Evolutionary conservation across 495 filamentous ascomycete genomes (phyloP).

Genomic region (Aspergillus haitiensis): DNA sequence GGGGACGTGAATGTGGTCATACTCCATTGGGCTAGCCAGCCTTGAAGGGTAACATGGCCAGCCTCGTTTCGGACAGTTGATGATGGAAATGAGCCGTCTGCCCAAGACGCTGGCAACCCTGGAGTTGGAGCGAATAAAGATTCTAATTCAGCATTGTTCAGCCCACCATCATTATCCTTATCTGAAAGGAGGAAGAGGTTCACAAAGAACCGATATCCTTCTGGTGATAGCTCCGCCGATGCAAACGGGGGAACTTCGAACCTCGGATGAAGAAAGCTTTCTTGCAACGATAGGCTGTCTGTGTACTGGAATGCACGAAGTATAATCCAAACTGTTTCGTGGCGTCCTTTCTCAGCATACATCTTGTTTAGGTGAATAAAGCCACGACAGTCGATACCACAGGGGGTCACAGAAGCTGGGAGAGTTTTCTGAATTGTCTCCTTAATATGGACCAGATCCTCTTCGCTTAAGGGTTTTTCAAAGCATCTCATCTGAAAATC

Average conservation of each 20-base stretch:
- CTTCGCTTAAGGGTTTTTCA: constrained; percentile 72
- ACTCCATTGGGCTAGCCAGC: constrained; percentile 98
- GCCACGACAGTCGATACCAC: constrained; percentile 75
- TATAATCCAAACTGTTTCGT: constrained; percentile 97
- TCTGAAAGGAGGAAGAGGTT: constrained; percentile 94
- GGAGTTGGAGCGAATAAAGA: constrained; percentile 93
- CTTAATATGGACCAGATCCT: constrained; percentile 88
- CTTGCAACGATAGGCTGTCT: constrained; percentile 85
- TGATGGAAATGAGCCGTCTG: constrained; percentile 88
- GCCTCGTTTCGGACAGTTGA: constrained; percentile 94
- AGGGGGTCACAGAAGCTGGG: constrained; percentile 61
- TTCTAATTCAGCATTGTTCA: constrained; percentile 79
- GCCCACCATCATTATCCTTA: constrained; percentile 93
- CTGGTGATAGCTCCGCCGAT: constrained; percentile 90
- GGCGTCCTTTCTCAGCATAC: constrained; percentile 95
- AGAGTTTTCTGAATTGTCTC: constrained; percentile 68
- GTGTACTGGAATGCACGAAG: constrained; percentile 95
- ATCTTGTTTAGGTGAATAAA: constrained; percentile 91
- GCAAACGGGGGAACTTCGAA: constrained; percentile 90
- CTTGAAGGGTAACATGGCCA: constrained; percentile 91
- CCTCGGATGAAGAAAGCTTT: constrained; percentile 87
- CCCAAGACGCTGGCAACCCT: constrained; percentile 81
- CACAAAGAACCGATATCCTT: constrained; percentile 96
- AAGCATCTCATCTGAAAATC: constrained; percentile 92
- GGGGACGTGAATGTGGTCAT: constrained; percentile 98